Evolutionary conservation across 257 asterid species (phyloP).

Genomic region (Plantago ovata): DNA sequence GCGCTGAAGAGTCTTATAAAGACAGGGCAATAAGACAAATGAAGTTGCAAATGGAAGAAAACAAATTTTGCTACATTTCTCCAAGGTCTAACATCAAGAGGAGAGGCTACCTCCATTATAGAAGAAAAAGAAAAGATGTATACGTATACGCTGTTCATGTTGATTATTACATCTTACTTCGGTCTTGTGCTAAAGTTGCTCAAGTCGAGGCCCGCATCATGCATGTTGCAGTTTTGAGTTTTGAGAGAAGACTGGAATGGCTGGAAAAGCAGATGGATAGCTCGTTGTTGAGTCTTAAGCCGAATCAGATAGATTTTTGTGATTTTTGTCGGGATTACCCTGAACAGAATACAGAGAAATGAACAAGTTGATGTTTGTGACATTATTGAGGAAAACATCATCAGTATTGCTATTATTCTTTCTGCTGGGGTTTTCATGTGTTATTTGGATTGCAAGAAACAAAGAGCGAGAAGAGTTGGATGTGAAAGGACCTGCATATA

Average conservation of each 20-base stretch:
- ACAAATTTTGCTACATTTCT: conserved; percentile 54
- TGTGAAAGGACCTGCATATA: too few relatives aligned
- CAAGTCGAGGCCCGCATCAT: conserved; percentile 61
- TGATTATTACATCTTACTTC: conserved; percentile 70
- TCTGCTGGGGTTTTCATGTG: too few relatives aligned
- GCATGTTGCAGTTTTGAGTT: conserved; percentile 64
- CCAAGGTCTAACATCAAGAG: conserved; percentile 43
- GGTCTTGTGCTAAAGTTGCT: conserved; percentile 70
- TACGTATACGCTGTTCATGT: conserved; percentile 66
- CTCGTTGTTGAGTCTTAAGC: conserved; percentile 28
- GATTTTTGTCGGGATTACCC: conserved; percentile 25
- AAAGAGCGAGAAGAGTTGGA: too few relatives aligned
- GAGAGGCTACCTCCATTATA: conserved; percentile 39
- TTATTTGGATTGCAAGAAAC: too few relatives aligned
- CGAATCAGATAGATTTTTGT: conserved; percentile 22
- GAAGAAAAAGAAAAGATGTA: conserved; percentile 49
- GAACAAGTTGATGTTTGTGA: too few relatives aligned
- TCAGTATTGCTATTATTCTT: too few relatives aligned
- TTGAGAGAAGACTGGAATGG: conserved; percentile 62
- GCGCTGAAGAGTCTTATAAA: conserved; percentile 16
- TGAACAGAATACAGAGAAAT: conserved; percentile 9
- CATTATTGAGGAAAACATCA: too few relatives aligned
- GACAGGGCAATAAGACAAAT: conserved; percentile 44
- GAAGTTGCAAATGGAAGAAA: conserved; percentile 68
- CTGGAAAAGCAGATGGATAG: conserved; percentile 47